Base-by-base conservation (phyloP, 257 asterid species). In the Forsythia suspensa region DNA sequence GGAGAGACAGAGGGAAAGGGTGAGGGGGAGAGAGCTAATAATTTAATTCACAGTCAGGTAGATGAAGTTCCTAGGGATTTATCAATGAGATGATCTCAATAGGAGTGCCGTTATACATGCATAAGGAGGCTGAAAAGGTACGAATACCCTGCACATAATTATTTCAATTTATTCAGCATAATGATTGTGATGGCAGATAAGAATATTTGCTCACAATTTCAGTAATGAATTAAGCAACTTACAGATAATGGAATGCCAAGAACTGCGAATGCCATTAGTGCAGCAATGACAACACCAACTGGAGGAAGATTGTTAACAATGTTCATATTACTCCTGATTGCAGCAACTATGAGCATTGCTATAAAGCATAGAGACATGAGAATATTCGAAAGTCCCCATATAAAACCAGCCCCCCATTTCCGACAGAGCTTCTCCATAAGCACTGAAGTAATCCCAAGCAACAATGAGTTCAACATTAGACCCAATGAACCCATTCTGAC, bases 201-300 rank as follows among this genome's bases (percentile, higher is more conserved):
- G 9, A 40, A 71, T 15, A 80, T 9, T 15, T 43, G 24, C 24
- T 9, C 43, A 24, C 3, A 48, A 52, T 69, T 80, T 74, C 75
- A 65, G 42, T 57, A 46, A 61, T 63, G 73, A 80, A 71, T 51
- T 61, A 72, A 68, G 85, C 16, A 78, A 87, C 97, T 89, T 88
- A 94, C 97, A 42, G 98, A 93, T 52, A 91, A 88, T 1, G 97
- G 98, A 81, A 91, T 82, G 72, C 97, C 98, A 75, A 94, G 97
- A 86, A 94, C 36, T 52, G 97, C 77, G 82, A 94, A 92, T 57
- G 83, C 87, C 43, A 82, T n/a, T 37, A 92, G 85, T 39, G 94
- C 86, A 79, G 97, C 93, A 76, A 89, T 85, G 82, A 94, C 93
- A 76, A 92, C 72, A 40, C 97, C 90, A 78, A 82, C 80, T 11